A percentile compares a stretch with the other conserved stretches of the same genome.
Evolutionary conservation across 2,329 filamentous ascomycete genomes (phyloP).

Genomic region (Camillea tinctor): DNA sequence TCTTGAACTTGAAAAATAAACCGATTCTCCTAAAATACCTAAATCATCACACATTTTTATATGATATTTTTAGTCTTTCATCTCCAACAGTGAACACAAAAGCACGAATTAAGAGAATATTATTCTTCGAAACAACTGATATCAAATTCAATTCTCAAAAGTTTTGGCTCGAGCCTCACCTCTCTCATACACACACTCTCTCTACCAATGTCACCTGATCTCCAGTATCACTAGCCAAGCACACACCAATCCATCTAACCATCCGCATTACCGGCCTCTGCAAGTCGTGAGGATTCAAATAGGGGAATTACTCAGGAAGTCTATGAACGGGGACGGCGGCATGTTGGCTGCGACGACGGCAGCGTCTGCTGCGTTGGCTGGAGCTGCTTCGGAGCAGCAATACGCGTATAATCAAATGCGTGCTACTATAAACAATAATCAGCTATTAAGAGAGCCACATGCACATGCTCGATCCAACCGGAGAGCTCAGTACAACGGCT

Average conservation of each 20-base stretch:
- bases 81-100: background rate
- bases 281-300: background rate
- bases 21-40: background rate
- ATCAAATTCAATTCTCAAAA: background rate
- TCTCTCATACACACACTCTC: no score
- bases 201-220: background rate
- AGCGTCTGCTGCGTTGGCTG: conserved; percentile 8
- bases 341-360: conserved; percentile 9
- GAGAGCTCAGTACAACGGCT: background rate
- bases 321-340: conserved; percentile 10
- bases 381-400: conserved; percentile 5
- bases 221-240: background rate
- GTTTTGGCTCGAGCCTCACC: background rate
- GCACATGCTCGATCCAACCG: conserved; percentile 3
- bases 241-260: background rate
- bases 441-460: conserved; percentile 4
- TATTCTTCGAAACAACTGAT: background rate
- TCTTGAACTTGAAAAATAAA: background rate
- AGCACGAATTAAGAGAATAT: background rate
- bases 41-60: background rate
- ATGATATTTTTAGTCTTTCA: background rate
- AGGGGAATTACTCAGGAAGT: background rate
- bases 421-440: background rate
- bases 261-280: background rate
- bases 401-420: background rate